Evolutionary conservation across 2,329 filamentous ascomycete species (phyloP).

Genomic region (Botrytis galanthina): DNA sequence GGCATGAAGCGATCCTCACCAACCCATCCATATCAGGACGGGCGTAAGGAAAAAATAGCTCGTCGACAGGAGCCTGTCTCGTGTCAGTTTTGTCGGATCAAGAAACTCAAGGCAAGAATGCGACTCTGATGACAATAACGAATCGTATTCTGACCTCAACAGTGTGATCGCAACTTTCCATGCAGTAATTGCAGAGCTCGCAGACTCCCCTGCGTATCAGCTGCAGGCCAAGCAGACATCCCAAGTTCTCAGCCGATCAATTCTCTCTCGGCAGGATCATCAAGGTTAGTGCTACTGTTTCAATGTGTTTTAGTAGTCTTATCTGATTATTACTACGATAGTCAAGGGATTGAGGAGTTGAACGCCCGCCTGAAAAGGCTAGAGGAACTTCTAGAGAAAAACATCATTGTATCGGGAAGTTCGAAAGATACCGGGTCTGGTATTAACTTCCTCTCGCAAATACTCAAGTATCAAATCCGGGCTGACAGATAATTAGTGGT

Average conservation of each 20-base stretch:
- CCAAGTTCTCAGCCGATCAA: neutral
- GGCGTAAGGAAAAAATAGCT: constrained; percentile 3
- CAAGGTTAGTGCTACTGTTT: neutral
- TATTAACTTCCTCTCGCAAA: neutral
- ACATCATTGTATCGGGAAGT: neutral
- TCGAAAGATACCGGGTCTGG: neutral
- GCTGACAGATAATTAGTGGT: neutral
- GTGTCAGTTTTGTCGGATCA: constrained; percentile 31
- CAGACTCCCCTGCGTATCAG: constrained; percentile 16
- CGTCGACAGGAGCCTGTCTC: constrained; percentile 34
- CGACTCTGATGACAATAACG: neutral
- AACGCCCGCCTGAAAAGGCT: constrained; percentile 25
- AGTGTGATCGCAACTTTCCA: constrained; percentile 32
- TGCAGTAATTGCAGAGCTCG: constrained; percentile 33
- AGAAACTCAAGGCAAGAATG: constrained; percentile 24
- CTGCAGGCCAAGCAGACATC: neutral
- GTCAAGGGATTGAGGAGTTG: constrained; percentile 25
- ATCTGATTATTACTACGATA: constrained; percentile 5
- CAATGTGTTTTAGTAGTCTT: too few species aligned
- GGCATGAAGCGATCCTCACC: constrained; percentile 12
- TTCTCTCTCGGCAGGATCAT: neutral
- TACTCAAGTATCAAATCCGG: neutral
- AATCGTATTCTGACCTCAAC: neutral
- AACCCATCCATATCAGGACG: neutral
- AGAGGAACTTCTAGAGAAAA: constrained; percentile 25